Percentiles rank a stretch among this genome's conserved stretches.
Evolutionary conservation across 495 filamentous ascomycete genomes (phyloP).

Genomic region (Penicillium psychrofluorescens): DNA sequence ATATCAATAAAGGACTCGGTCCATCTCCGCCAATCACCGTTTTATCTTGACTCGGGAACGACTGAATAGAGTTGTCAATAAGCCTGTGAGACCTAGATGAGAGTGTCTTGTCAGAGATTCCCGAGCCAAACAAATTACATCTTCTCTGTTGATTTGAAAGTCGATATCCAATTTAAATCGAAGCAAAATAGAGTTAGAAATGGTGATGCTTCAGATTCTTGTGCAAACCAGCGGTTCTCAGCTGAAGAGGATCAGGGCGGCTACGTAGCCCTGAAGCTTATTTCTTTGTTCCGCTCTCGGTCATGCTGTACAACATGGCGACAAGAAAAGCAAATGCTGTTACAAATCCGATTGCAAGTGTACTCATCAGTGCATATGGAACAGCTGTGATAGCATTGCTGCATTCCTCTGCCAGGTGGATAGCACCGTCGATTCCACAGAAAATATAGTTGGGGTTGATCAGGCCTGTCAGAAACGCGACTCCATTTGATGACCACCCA

Average conservation of each 20-base stretch:
- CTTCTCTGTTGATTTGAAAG: too few species aligned
- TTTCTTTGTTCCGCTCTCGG: neutral
- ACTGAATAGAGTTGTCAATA: neutral
- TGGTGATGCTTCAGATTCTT: too few species aligned
- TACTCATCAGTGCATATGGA: slow-evolving; percentile 13
- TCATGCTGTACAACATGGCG: slow-evolving; percentile 10
- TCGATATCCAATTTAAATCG: too few species aligned
- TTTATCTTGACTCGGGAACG: neutral
- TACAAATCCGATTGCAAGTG: slow-evolving; percentile 14
- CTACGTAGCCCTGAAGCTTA: too few species aligned
- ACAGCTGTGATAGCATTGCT: slow-evolving; percentile 9
- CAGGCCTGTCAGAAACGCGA: slow-evolving; percentile 17
- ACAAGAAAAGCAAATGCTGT: slow-evolving; percentile 15
- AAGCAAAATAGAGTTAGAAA: too few species aligned
- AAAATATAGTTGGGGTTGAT: slow-evolving; percentile 16
- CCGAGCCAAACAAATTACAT: too few species aligned
- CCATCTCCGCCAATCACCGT: neutral
- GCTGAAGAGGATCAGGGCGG: too few species aligned
- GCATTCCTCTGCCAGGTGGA: slow-evolving; percentile 19
- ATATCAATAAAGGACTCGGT: neutral
- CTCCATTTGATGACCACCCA: slow-evolving; percentile 14
- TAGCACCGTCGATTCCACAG: slow-evolving; percentile 17
- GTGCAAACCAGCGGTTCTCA: too few species aligned
- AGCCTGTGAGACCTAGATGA: too few species aligned
- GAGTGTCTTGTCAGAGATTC: too few species aligned